Conservation (phyloP, 1,139 yeast species). For the Saccharomyces hybrid region DNA sequence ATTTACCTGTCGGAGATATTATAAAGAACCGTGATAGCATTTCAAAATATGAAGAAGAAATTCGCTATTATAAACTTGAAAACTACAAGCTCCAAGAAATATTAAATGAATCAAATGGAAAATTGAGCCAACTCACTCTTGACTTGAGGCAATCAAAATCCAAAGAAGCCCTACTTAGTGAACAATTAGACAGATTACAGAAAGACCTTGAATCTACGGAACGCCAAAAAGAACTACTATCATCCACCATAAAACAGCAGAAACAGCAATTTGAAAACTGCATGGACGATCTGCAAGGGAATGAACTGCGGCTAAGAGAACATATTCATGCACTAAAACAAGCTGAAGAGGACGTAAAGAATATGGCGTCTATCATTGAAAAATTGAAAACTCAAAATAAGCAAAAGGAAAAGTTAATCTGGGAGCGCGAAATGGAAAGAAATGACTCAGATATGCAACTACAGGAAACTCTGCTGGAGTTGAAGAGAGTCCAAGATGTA, state of each 20-base stretch:
- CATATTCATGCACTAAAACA: constrained; percentile 45
- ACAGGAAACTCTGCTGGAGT: constrained; percentile 51
- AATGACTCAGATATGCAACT: constrained; percentile 48
- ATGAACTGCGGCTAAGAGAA: constrained; percentile 60
- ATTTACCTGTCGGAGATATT: constrained; percentile 21
- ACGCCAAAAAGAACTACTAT: constrained; percentile 24
- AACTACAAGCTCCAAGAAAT: constrained; percentile 43
- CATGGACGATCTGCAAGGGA: constrained; percentile 63
- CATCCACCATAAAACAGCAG: constrained; percentile 46
- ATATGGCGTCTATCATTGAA: constrained; percentile 50
- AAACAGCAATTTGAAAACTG: constrained; percentile 71
- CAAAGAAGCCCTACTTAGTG: constrained; percentile 23
- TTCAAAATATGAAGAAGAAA: constrained; percentile 41
- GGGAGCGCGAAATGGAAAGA: constrained; percentile 51
- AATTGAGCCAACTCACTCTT: constrained; percentile 18
- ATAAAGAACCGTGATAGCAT: constrained; percentile 27
- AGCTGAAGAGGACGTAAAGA: constrained; percentile 51
- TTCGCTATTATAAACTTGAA: constrained; percentile 26
- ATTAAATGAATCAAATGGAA: constrained; percentile 22
- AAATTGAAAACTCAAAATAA: constrained; percentile 49
- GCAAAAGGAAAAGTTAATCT: constrained; percentile 49
- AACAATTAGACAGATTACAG: constrained; percentile 25
- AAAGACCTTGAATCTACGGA: constrained; percentile 25
- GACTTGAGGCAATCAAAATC: constrained; percentile 21
- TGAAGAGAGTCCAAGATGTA: constrained; percentile 44